phyloP scores from a whole-genome alignment of 495 filamentous ascomycete species.

The Clavariopsis aquatica region DNA sequence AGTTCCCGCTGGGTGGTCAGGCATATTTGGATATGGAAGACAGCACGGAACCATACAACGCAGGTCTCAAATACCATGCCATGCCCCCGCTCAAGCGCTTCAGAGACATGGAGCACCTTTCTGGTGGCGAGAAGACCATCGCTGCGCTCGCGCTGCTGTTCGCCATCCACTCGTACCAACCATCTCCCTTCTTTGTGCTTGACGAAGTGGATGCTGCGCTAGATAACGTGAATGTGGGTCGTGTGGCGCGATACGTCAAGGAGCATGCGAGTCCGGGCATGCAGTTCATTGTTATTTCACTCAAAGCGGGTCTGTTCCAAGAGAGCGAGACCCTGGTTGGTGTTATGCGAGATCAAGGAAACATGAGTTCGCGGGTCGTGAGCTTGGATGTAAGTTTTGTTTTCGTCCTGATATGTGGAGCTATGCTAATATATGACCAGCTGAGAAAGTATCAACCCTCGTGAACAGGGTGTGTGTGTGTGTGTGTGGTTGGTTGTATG shows the following conservation, averaged over 20 bases:
- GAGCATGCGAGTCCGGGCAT: conserved; percentile 94
- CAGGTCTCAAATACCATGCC: conserved; percentile 95
- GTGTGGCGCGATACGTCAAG: conserved; percentile 91
- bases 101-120: conserved; percentile 98
- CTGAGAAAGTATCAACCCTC: conserved; percentile 43
- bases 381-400: conserved; percentile 82
- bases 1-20: conserved; percentile 86
- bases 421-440: conserved; percentile 33
- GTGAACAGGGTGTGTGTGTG: neutral
- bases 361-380: conserved; percentile 82
- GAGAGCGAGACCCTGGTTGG: conserved; percentile 91
- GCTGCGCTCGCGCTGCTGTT: conserved; percentile 93
- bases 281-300: conserved; percentile 97
- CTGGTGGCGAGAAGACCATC: conserved; percentile 98
- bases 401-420: neutral
- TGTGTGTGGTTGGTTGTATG: no score
- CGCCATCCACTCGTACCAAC: conserved; percentile 92
- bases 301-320: conserved; percentile 94
- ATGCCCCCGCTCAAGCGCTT: conserved; percentile 99
- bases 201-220: conserved; percentile 98
- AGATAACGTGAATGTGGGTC: conserved; percentile 92
- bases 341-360: conserved; percentile 90
- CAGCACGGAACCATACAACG: conserved; percentile 85
- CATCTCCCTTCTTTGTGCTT: conserved; percentile 93
- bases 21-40: conserved; percentile 94